A percentile compares a stretch with the other conserved stretches of the same genome.
Evolutionary conservation across 805 yeast species (phyloP).

Genomic region (Torulaspora franciscae): DNA sequence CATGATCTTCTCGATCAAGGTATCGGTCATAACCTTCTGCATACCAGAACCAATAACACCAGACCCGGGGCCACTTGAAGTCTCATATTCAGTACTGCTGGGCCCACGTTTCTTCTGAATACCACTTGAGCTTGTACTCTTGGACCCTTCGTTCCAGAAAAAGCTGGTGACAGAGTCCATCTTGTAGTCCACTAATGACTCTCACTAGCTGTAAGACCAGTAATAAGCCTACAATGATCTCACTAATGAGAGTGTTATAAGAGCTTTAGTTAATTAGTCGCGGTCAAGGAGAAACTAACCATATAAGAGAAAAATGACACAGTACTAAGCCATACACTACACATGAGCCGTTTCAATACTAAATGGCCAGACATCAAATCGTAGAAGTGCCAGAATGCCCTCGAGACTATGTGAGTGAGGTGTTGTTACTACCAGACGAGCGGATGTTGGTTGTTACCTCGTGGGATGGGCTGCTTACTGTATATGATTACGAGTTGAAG

Average conservation of each 20-base stretch:
- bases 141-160: slow-evolving; percentile 29
- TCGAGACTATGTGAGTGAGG: slow-evolving; percentile 29
- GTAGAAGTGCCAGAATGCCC: slow-evolving; percentile 16
- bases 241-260: not conserved
- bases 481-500: slow-evolving; percentile 38
- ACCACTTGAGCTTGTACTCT: slow-evolving; percentile 10
- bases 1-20: slow-evolving; percentile 64
- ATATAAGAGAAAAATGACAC: not conserved
- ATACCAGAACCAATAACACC: slow-evolving; percentile 18
- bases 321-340: not conserved
- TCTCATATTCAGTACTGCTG: slow-evolving; percentile 1
- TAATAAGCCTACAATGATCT: not conserved
- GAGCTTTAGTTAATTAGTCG: not conserved
- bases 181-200: slow-evolving; percentile 1
- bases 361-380: slow-evolving; percentile 7
- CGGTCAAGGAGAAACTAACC: slow-evolving; percentile 2
- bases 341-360: not conserved
- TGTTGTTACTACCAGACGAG: slow-evolving; percentile 22
- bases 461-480: slow-evolving; percentile 51
- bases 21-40: slow-evolving; percentile 51
- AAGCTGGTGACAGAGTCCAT: slow-evolving; percentile 19
- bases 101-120: slow-evolving; percentile 6
- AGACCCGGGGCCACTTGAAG: slow-evolving; percentile 6
- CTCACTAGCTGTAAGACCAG: not conserved
- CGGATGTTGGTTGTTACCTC: slow-evolving; percentile 46